Percentiles rank a stretch among this genome's conserved stretches.
phyloP scores from a whole-genome alignment of 2,329 filamentous ascomycete genomes.

The Penicillium sp. region DNA sequence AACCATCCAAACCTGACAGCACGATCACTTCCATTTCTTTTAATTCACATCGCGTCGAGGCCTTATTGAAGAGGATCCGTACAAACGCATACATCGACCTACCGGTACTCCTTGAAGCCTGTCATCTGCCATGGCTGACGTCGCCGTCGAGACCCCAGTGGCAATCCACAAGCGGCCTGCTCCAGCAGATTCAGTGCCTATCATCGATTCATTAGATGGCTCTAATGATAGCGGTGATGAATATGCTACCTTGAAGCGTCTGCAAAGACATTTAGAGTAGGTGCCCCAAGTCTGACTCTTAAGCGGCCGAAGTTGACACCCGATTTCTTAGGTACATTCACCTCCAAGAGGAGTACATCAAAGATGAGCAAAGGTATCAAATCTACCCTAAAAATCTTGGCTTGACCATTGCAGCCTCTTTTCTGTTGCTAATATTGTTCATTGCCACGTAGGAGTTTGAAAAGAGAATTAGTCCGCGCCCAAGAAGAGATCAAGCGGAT shows the following conservation, averaged over 20 bases:
- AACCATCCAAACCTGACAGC: background rate
- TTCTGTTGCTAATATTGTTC: slow-evolving; percentile 13
- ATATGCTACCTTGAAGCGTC: slow-evolving; percentile 92
- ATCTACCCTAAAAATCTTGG: background rate
- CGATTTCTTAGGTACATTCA: slow-evolving; percentile 69
- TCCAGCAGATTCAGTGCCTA: slow-evolving; percentile 74
- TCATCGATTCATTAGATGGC: slow-evolving; percentile 85
- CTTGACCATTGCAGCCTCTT: background rate
- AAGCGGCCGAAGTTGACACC: slow-evolving; percentile 1
- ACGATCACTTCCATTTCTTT: background rate
- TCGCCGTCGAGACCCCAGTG: slow-evolving; percentile 76
- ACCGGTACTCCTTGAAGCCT: background rate
- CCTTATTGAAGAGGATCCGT: background rate
- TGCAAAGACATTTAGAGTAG: slow-evolving; percentile 93
- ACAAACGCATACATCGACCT: background rate
- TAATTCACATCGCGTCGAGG: no score
- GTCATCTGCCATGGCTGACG: slow-evolving; percentile 68
- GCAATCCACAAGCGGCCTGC: slow-evolving; percentile 77
- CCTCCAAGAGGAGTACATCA: slow-evolving; percentile 99
- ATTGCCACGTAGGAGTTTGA: slow-evolving; percentile 66
- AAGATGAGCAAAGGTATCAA: slow-evolving; percentile 87
- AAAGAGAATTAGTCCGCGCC: slow-evolving; percentile 92
- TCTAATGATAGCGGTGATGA: slow-evolving; percentile 82
- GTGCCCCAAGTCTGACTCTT: slow-evolving; percentile 24
- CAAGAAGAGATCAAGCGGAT: slow-evolving; percentile 99